phyloP scores from a whole-genome alignment of 2,329 filamentous ascomycete species.

The Volutella citrinella region DNA sequence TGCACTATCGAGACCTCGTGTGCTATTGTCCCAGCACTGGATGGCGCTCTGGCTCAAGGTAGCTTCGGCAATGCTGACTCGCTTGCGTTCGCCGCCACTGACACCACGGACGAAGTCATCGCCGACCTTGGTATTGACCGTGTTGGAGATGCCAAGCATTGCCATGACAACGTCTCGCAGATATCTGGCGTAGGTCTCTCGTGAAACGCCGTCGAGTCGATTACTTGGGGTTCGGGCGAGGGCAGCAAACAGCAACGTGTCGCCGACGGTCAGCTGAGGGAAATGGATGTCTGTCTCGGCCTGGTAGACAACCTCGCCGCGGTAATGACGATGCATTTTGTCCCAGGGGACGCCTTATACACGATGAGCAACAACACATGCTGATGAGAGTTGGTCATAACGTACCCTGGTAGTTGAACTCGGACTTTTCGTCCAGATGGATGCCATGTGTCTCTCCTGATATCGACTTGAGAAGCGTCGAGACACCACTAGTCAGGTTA shows the following conservation, averaged over 20 bases:
- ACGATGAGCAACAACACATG: background rate
- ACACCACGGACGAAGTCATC: constrained; percentile 68
- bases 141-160: constrained; percentile 71
- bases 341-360: constrained; percentile 10
- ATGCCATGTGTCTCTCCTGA: constrained; percentile 13
- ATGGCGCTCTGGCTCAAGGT: constrained; percentile 47
- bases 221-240: constrained; percentile 12
- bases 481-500: constrained; percentile 7
- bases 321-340: constrained; percentile 12
- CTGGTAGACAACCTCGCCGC: constrained; percentile 14
- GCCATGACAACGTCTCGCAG: constrained; percentile 59
- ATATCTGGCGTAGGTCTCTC: constrained; percentile 32
- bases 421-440: constrained; percentile 8
- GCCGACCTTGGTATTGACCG: constrained; percentile 67
- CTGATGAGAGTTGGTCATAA: too few relatives aligned
- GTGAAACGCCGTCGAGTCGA: constrained; percentile 7
- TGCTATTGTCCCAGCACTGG: constrained; percentile 27
- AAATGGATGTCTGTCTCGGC: constrained; percentile 15
- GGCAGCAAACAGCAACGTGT: constrained; percentile 12
- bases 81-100: constrained; percentile 73
- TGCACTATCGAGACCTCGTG: constrained; percentile 22
- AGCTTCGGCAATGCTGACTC: constrained; percentile 73
- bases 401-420: constrained; percentile 15
- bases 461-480: constrained; percentile 14
- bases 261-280: constrained; percentile 14